Base-by-base conservation (phyloP, 2,329 filamentous ascomycete genomes). In the Metarhizium guizhouense region DNA sequence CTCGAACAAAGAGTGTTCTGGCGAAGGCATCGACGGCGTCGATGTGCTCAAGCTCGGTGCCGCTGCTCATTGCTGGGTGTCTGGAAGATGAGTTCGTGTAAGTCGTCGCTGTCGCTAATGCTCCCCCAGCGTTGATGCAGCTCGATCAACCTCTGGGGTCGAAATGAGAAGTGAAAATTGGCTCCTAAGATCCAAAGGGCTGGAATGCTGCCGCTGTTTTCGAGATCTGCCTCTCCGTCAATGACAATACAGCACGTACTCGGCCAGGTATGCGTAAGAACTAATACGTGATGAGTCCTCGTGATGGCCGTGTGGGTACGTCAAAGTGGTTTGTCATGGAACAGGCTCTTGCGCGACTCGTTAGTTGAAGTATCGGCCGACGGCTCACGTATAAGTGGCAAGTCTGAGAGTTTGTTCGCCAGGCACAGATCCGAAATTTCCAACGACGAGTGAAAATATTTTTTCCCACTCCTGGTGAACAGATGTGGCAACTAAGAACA, bases 21-120 rank as follows among this genome's bases (percentile, higher is more conserved):
- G 81, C 80, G 62, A 79, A 78, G 56, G 74, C 74, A 65, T 82
- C 80, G 63, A 82, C 73, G 51, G 74, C 74, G 65, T 82, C 79
- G 67, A 85, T 79, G 61, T 76, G 73, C 56, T 73, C 69, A 56
- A 72, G 66, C 57, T 67, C 64, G 54, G 65, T 62, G 54, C 60
- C 62, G 60, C 63, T 64, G 59, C 61, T 67, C 68, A 71, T 72
- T 59, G 59, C 65, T 63, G 55, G 53, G 54, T 38, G 36, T 40
- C 11, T 55, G 50, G 29, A 13, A 20, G n/a, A 36, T 13, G 13
- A 30, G 29, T 18, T 53, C 36, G 36, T 56, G 30, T 40, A 53
- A 53, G 30, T 53, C 18, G 30, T 52, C n/a, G 7, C 8, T 45
- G n/a, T 45, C 42, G 42, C 6, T 42, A 3, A 16, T 20, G 25